These are phyloP conservation scores for Haplosporangium gracile DNA, from an alignment of 192 early-diverging fungal genomes.

Conservation along the genomic window DNA sequence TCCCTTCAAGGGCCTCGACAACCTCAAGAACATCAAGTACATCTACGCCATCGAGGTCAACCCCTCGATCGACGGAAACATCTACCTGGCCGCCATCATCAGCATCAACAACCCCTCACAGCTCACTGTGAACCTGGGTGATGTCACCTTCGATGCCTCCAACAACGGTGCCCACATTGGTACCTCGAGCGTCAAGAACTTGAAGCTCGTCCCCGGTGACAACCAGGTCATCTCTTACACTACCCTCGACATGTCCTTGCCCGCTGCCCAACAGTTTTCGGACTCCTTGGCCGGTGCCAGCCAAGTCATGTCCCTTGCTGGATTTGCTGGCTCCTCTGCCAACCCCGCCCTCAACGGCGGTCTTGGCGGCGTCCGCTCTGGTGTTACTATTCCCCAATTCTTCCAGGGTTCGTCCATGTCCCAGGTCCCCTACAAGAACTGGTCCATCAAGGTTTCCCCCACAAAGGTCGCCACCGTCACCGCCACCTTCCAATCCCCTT, in stretches of 20 bases:
- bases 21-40: constrained; percentile 31
- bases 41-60: constrained; percentile 19
- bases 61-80: not conserved
- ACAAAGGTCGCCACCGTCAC: constrained; percentile 19
- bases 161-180: constrained; percentile 14
- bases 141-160: constrained; percentile 27
- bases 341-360: constrained; percentile 37
- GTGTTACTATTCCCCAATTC: constrained; percentile 10
- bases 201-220: constrained; percentile 28
- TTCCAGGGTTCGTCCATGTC: constrained; percentile 29
- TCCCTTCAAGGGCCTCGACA: constrained; percentile 27
- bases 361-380: constrained; percentile 11
- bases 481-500: constrained; percentile 44
- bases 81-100: constrained; percentile 25
- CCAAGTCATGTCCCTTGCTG: constrained; percentile 15
- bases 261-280: constrained; percentile 14
- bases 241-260: not conserved
- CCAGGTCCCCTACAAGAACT: constrained; percentile 43
- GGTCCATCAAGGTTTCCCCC: constrained; percentile 27
- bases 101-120: constrained; percentile 35
- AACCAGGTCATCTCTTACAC: constrained; percentile 34
- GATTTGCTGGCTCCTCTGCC: constrained; percentile 5
- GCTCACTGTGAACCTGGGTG: constrained; percentile 32
- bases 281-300: not conserved
- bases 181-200: constrained; percentile 27